These are phyloP conservation scores for Sinapis alba DNA, from an alignment of 441 rosid genomes.

Conservation along the genomic window DNA sequence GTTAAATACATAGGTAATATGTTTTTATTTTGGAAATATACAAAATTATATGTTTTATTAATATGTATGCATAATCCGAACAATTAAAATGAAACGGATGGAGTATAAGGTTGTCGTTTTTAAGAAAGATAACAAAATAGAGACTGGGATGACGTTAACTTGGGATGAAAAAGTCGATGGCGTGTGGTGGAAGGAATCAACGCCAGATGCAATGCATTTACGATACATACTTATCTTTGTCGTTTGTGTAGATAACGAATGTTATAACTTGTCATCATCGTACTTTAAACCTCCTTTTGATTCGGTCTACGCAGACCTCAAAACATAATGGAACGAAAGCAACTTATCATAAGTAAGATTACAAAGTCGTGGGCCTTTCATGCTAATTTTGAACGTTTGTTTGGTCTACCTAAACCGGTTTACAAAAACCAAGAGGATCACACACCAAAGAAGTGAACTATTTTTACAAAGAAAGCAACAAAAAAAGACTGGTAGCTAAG, in stretches of 20 bases:
- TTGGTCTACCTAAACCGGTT: conserved; percentile 22
- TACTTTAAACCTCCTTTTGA: conserved; percentile 29
- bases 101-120: neutral
- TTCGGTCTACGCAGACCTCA: conserved; percentile 35
- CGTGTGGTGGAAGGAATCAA: conserved; percentile 35
- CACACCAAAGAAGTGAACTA: conserved; percentile 48
- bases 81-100: too few species aligned
- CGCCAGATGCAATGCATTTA: conserved; percentile 36
- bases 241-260: conserved; percentile 30
- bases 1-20: too few species aligned
- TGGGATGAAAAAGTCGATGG: conserved; percentile 25
- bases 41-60: too few species aligned
- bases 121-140: neutral
- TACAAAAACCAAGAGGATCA: conserved; percentile 16
- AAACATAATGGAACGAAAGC: neutral
- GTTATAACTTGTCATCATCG: conserved; percentile 36
- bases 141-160: conserved; percentile 30
- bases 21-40: too few species aligned
- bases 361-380: neutral
- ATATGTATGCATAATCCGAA: too few species aligned
- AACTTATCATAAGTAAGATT: neutral
- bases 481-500: conserved; percentile 47
- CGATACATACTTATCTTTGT: conserved; percentile 23
- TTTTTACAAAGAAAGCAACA: conserved; percentile 21
- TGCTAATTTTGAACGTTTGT: conserved; percentile 11